Evolutionary conservation across 2,329 filamentous ascomycete species (phyloP), one percentile per base, ranked within the genome.

Genomic region (Microdochium bolleyi): DNA sequence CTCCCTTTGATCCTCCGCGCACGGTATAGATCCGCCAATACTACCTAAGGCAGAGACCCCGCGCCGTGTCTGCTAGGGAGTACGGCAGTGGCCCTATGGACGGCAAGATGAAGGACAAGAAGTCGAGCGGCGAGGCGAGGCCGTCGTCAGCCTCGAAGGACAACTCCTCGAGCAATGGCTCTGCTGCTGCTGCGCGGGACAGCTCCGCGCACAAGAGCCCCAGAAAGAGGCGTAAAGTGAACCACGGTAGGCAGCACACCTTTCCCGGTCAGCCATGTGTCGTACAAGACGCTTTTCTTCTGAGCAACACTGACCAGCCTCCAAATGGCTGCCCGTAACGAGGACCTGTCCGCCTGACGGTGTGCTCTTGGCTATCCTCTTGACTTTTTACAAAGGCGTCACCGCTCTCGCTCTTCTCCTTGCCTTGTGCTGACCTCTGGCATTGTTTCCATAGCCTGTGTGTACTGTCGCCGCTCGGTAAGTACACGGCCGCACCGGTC

Each of bases 381-480:
- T 52, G 51, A 55, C 49, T 48, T 53, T 44, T 58, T 57, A 56
- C 58, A 22, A 55, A 51, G 44, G 59, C 62, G 59, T 62, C 53
- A 54, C 48, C 55, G 59, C 44, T 51, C 51, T 53, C 54, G 52
- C 51, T 54, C 56, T 58, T 62, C 68, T 67, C 70, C 66, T 69
- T 62, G 64, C 67, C 16, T 21, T n/a, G 25, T 16, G 48, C 48
- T 49, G 24, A 49, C 25, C 9, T 7, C 60, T 64, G 64, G 62
- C 64, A 70, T 67, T 69, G 65, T 73, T 68, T 68, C 67, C 76
- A 71, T 75, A 92, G 88, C 88, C 67, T 92, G 88, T 75, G 87
- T 92, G 67, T 92, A 92, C 74, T 92, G 88, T 74, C 86, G 88
- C 71, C 84, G 88, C 83, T 92, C 89, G 82, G 88, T 91, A 83